phyloP scores from a whole-genome alignment of 2,329 filamentous ascomycete species.

The Albophoma yamanashiensis region DNA sequence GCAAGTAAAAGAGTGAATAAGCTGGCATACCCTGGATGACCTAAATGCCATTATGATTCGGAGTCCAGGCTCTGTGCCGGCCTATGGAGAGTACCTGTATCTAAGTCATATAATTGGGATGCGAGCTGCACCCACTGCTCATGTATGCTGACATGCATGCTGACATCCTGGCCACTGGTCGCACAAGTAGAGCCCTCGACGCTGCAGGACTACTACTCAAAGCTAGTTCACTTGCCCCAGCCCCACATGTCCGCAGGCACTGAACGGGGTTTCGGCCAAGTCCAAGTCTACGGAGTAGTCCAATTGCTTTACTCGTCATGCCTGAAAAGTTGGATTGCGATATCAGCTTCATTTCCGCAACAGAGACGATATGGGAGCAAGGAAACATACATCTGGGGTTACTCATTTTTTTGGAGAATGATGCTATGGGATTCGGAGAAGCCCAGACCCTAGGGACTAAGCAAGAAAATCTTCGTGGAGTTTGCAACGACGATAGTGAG shows the following conservation, averaged over 20 bases:
- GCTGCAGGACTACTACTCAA: neutral
- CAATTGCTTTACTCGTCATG: neutral
- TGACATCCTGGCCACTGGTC: neutral
- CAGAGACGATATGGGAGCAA: neutral
- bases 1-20: neutral
- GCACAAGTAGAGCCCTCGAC: neutral
- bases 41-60: neutral
- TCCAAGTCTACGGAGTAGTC: neutral
- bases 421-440: neutral
- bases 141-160: neutral
- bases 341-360: neutral
- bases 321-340: neutral
- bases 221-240: too few relatives aligned
- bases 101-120: neutral
- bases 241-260: too few relatives aligned
- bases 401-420: neutral
- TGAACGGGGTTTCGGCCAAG: too few relatives aligned
- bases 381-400: too few relatives aligned
- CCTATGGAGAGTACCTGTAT: neutral
- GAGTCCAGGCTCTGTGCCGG: neutral
- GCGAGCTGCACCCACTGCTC: neutral
- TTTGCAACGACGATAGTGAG: neutral
- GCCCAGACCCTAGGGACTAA: neutral
- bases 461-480: neutral
- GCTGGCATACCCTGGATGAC: neutral